Base-by-base conservation (phyloP, 2,329 filamentous ascomycete species). In the Alternaria hordeiaustralica region DNA sequence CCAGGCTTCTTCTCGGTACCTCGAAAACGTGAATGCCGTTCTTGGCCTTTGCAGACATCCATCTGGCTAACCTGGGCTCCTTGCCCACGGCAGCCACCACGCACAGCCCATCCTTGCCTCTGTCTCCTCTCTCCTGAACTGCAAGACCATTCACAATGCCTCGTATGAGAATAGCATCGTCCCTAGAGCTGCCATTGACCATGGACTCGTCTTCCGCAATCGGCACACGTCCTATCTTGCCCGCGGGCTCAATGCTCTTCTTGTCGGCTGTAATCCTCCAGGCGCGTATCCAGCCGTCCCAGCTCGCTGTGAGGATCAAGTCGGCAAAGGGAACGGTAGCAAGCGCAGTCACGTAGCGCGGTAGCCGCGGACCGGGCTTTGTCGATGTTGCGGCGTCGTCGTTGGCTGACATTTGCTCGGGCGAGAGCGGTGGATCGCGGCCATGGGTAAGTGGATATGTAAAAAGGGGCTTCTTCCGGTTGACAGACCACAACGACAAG, bases 401-500 rank as follows among this genome's bases (percentile, higher is more conserved):
- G 51, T 77, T 74, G n/a, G 93, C 91, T 1, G 90, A 95, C 30
- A 90, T 88, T 71, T 92, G 85, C 20, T 90, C 85, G 1, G 91
- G 86, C 3, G 85, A 83, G 55, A 94, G 82, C 3, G 90, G 84
- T 4, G 90, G 88, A 63, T 97, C 94, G 55, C 96, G 83, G 30
- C 96, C 96, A 79, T 99, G 96, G 5, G 95, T 94, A 28, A 92
- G 85, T 3, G 90, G 87, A 47, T 96, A 82, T 4, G 92, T 92
- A 80, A 90, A 92, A 10, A 99, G 85, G 1, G 96, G 91, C 81
- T 98, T 98, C 87, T 99, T 99, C 84, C 97, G 97, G 77, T 94
- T 88, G 21, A 94, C 86, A 64, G 90, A 93, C 95, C 95, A 98
- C 12, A 98, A 87, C 1, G 90, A 90, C 55, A 99, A 84, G 6